Percentiles rank a stretch among this genome's conserved stretches.
Conservation (phyloP, 768 basidiomycete species). For the Serendipita sp. region DNA sequence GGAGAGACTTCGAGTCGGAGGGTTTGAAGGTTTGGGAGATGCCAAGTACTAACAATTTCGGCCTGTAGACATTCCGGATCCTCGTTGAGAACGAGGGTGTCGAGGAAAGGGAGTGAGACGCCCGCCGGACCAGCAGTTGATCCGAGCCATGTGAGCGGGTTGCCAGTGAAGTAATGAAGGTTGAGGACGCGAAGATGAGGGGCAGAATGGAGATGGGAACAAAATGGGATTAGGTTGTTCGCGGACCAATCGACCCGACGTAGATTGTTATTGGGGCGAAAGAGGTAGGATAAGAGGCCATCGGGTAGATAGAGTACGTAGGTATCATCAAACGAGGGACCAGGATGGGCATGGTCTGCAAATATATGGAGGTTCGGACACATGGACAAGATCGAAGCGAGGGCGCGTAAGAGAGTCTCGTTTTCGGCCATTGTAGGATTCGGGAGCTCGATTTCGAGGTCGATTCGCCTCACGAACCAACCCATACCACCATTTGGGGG, state of each 20-base stretch:
- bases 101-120: not conserved
- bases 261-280: not conserved
- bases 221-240: not conserved
- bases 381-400: not conserved
- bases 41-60: not conserved
- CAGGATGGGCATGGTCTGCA: not conserved
- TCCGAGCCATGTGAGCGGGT: not conserved
- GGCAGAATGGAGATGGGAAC: not conserved
- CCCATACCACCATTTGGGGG: not conserved
- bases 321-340: not conserved
- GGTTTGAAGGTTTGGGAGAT: not conserved
- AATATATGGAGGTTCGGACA: not conserved
- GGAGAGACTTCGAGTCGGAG: not conserved
- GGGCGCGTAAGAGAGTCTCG: not conserved
- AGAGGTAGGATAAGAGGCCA: not conserved
- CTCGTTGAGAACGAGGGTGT: constrained; percentile 1
- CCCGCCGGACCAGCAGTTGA: not conserved
- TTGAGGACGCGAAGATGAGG: not conserved
- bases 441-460: not conserved
- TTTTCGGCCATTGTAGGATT: not conserved
- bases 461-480: constrained; percentile 2
- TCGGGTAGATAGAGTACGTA: constrained; percentile 4
- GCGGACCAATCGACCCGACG: not conserved
- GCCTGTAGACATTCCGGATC: not conserved
- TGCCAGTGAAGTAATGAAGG: not conserved